Percentiles rank a stretch among this genome's conserved stretches.
phyloP scores from a whole-genome alignment of 1,284 basidiomycete species.

The Tremellales sp. region DNA sequence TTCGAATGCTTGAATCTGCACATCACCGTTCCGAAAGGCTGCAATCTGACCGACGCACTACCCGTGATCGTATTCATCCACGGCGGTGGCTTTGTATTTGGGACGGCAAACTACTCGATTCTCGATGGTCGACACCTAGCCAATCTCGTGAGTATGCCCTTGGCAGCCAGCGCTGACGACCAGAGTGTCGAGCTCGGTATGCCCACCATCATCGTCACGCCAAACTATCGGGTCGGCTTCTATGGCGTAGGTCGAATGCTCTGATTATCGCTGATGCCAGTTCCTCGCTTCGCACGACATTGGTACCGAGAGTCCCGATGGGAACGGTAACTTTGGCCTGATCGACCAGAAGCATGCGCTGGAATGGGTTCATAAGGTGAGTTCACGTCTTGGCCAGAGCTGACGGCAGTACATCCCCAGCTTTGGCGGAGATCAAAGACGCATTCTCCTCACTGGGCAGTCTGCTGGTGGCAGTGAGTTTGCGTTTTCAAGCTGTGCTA shows the following conservation, averaged over 20 bases:
- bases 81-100: constrained; percentile 12
- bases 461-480: constrained; percentile 1
- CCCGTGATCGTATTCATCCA: constrained; percentile 12
- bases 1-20: constrained; percentile 4
- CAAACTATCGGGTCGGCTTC: constrained; percentile 11
- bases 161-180: too few relatives aligned
- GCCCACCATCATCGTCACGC: constrained; percentile 12
- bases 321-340: constrained; percentile 9
- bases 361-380: constrained; percentile 5
- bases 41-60: background rate
- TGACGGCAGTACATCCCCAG: constrained; percentile 6
- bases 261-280: background rate
- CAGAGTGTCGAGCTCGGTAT: constrained; percentile 6
- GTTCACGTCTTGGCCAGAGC: background rate
- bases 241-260: constrained; percentile 3
- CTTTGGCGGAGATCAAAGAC: constrained; percentile 9
- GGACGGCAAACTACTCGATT: constrained; percentile 8
- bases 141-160: constrained; percentile 1
- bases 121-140: constrained; percentile 5
- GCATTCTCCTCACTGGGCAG: background rate
- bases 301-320: constrained; percentile 1
- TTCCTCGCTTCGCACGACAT: constrained; percentile 12
- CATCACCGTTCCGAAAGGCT: constrained; percentile 6
- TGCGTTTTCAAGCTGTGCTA: background rate
- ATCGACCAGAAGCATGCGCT: constrained; percentile 9